These are phyloP conservation scores for Cercospora sojina DNA, from an alignment of 2,329 filamentous ascomycete species.

Conservation along the genomic window DNA sequence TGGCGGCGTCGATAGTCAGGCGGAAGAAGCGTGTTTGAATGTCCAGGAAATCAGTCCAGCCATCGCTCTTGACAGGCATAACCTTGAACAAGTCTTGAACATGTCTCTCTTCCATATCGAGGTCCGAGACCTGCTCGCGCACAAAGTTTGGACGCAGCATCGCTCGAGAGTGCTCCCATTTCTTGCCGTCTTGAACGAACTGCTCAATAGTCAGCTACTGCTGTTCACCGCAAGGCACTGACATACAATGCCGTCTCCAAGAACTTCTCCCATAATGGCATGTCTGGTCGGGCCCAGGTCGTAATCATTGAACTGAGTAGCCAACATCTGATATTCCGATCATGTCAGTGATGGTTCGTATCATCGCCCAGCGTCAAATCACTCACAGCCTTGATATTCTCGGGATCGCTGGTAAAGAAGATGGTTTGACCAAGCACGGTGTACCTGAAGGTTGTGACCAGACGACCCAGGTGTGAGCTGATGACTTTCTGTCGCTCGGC, in stretches of 20 bases:
- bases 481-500: constrained; percentile 30
- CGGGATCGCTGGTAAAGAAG: constrained; percentile 36
- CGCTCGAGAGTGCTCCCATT: constrained; percentile 40
- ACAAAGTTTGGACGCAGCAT: constrained; percentile 42
- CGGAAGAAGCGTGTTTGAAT: constrained; percentile 48
- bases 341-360: background rate
- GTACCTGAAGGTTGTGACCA: constrained; percentile 32
- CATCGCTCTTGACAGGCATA: constrained; percentile 31
- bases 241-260: constrained; percentile 37
- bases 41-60: constrained; percentile 36
- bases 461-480: constrained; percentile 28
- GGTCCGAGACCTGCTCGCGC: constrained; percentile 41
- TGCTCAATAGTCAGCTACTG: constrained; percentile 11
- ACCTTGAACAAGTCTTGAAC: constrained; percentile 38
- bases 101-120: constrained; percentile 40
- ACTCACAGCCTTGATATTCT: constrained; percentile 37
- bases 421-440: constrained; percentile 30
- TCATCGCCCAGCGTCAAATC: background rate
- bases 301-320: constrained; percentile 36
- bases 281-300: constrained; percentile 33
- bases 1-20: constrained; percentile 52
- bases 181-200: constrained; percentile 38
- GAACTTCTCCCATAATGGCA: constrained; percentile 33
- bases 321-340: constrained; percentile 29
- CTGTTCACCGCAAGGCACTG: background rate